Conservation (phyloP, 179 eudicot species). For the Corrigiola litoralis region DNA sequence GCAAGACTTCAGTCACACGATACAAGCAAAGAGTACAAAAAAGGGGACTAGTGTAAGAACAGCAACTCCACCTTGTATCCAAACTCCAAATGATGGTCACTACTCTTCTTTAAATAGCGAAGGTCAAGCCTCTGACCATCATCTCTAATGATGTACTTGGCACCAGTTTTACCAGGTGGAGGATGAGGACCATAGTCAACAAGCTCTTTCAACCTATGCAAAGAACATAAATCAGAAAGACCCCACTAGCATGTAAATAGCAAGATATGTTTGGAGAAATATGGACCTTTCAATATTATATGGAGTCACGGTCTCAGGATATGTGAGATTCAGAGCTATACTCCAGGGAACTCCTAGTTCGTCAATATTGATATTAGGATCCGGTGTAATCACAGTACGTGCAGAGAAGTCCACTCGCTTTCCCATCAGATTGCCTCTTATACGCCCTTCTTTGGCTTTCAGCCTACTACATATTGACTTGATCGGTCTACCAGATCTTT, state of each 20-base stretch:
- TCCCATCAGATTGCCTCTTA: slow-evolving; percentile 98
- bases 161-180: slow-evolving; percentile 99
- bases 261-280: background rate
- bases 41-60: background rate
- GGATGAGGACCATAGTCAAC: slow-evolving; percentile 99
- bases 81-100: slow-evolving; percentile 96
- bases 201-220: slow-evolving; percentile 84
- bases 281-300: slow-evolving; percentile 93
- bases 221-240: slow-evolving; percentile 1
- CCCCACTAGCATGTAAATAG: background rate
- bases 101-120: slow-evolving; percentile 92
- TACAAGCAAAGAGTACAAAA: background rate
- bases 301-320: slow-evolving; percentile 98
- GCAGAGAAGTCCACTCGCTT: slow-evolving; percentile 99
- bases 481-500: slow-evolving; percentile 92
- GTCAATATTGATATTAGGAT: slow-evolving; percentile 96
- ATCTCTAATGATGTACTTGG: slow-evolving; percentile 93
- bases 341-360: slow-evolving; percentile 99
- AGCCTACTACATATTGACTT: slow-evolving; percentile 96
- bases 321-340: slow-evolving; percentile 93
- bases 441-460: slow-evolving; percentile 97
- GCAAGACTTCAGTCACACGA: background rate
- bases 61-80: slow-evolving; percentile 68
- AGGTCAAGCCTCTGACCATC: slow-evolving; percentile 99
- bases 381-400: slow-evolving; percentile 97